Base-by-base conservation (phyloP, 2,329 filamentous ascomycete species). In the Cytospora paraplurivora region DNA sequence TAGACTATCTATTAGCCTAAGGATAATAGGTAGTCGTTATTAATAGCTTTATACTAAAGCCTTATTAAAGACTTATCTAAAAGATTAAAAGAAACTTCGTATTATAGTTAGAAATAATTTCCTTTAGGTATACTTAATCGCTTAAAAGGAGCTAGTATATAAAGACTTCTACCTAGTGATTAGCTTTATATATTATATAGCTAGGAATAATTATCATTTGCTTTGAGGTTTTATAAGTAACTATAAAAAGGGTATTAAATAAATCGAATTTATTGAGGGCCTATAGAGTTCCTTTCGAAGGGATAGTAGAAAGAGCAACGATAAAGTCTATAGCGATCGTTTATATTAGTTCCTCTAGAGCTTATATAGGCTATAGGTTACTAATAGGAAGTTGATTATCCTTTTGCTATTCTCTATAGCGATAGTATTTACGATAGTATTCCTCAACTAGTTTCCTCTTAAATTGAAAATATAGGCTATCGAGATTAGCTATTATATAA, bases 251-350 rank as follows among this genome's bases (percentile, higher is more conserved):
- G 6, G 32, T 52, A 52, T 52, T 33, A 12, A 21, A 52, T 21
- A 32, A 19, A 4, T 52, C 33, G 7, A 33, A 52, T 52, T 12
- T 33, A 4, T 52, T 33, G 33, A 32, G 12, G n/a, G n/a, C n/a
- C n/a, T n/a, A n/a, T n/a, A n/a, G n/a, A n/a, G n/a, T n/a, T n/a
- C n/a, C n/a, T n/a, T n/a, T n/a, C n/a, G n/a, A n/a, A n/a, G n/a
- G n/a, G n/a, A n/a, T n/a, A 11, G 10, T 38, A 38, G 10, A 13
- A 12, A 10, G 37, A n/a, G n/a, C n/a, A n/a, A 52, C 33, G 7
- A 52, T 52, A 52, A 52, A 27, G 21, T 32, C 32, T 49, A 49
- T 19, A n/a, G 19, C 19, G 19, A 54, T 56, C 37, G 8, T 56
- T 38, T 37, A 56, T 56, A 37, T 56, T 17, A 19, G 27, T 56